A percentile compares a stretch with the other conserved stretches of the same genome.
Evolutionary conservation across 768 basidiomycete species (phyloP).

Genomic region (Mycena pura): DNA sequence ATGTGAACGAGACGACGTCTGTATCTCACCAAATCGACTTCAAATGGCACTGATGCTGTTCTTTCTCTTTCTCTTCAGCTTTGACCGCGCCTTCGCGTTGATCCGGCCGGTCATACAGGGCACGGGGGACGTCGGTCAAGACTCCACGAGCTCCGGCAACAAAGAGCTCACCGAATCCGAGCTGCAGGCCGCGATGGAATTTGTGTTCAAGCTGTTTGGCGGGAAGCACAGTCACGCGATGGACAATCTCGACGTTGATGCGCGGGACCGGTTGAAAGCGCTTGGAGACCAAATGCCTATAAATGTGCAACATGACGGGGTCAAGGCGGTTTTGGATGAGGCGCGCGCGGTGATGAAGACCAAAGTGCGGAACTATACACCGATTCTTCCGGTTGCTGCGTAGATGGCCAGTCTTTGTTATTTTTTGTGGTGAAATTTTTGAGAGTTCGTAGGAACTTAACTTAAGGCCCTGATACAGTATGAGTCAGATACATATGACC

Average conservation of each 20-base stretch:
- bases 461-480: no score
- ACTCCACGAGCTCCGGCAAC: slow-evolving; percentile 2
- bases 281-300: slow-evolving; percentile 3
- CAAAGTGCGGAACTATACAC: background rate
- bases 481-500: no score
- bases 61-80: background rate
- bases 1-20: background rate
- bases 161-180: slow-evolving; percentile 5
- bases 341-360: background rate
- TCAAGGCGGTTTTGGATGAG: slow-evolving; percentile 6
- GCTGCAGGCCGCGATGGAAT: slow-evolving; percentile 5
- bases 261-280: background rate
- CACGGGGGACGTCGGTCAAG: slow-evolving; percentile 3
- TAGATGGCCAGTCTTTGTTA: background rate
- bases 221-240: background rate
- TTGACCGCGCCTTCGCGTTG: background rate
- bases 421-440: background rate
- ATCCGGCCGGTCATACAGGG: slow-evolving; percentile 5
- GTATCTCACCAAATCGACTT: background rate
- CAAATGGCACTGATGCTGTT: background rate
- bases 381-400: background rate
- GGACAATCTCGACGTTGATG: slow-evolving; percentile 1
- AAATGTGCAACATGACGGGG: slow-evolving; percentile 2
- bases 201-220: slow-evolving; percentile 1
- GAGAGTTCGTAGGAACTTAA: no score